Evolutionary conservation across 1,284 basidiomycete genomes (phyloP), one percentile per base, ranked within the genome.

Genomic region (Microbotryomycetes sp.): DNA sequence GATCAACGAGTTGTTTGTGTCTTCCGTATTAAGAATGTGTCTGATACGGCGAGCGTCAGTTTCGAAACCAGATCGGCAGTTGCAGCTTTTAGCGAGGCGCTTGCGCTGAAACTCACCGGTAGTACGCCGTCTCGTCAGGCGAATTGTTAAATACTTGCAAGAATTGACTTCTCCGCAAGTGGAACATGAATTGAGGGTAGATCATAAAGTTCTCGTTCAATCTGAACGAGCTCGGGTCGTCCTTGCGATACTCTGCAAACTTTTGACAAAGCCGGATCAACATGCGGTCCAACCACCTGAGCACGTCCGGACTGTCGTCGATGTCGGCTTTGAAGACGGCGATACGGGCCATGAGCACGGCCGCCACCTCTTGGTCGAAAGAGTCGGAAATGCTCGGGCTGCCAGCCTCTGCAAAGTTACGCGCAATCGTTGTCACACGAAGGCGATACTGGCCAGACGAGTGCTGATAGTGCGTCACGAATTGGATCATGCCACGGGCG

Each of bases 111-210:
- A 74, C 81, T 66, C 58, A 86, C 89, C 91, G 82, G 79, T 97
- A 97, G 82, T 96, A 98, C 18, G 94, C 96, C 27, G 93, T 97
- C 81, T 99, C 94, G 75, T 99, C 94, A 5, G 94, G 94, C 80
- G 91, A 96, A 81, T 97, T 99, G 79, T 98, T 98, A 79, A 98
- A 98, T 59, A 98, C 94, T 78, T 99, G 96, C 76, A 99, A 81
- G 81, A 99, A 98, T 78, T 98, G 94, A 80, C 89, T 91, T 74
- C 96, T 80, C 61, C 96, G 83, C 64, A 99, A 78, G 78, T 99
- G 96, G 87, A 98, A 98, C 96, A 98, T 99, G 81, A 99, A 99
- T 76, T 99, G 96, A 31, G 96, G 96, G 77, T 99, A 99, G 73
- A 99, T 98, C 76, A 89, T 91, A 78, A 99, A 98, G 77, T 94